phyloP scores from a whole-genome alignment of 2,329 filamentous ascomycete genomes.

The Aspergillus tamarii region DNA sequence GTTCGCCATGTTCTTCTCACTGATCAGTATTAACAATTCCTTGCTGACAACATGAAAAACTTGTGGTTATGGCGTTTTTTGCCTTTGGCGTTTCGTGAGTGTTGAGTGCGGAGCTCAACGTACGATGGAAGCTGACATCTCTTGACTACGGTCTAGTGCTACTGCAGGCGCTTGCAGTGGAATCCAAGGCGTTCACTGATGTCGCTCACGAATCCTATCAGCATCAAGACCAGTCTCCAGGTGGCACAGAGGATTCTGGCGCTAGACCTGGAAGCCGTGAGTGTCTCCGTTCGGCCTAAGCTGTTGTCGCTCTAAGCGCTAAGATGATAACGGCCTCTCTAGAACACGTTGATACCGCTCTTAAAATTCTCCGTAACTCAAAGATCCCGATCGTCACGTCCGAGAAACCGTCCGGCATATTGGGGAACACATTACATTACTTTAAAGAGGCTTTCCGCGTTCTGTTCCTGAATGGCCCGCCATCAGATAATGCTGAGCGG shows the following conservation, averaged over 20 bases:
- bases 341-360: slow-evolving; percentile 39
- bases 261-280: slow-evolving; percentile 35
- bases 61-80: slow-evolving; percentile 35
- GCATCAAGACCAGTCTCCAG: slow-evolving; percentile 26
- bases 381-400: slow-evolving; percentile 28
- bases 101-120: slow-evolving; percentile 7
- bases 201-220: slow-evolving; percentile 22
- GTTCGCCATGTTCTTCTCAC: slow-evolving; percentile 41
- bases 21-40: slow-evolving; percentile 20
- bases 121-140: slow-evolving; percentile 26
- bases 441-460: slow-evolving; percentile 64
- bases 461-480: slow-evolving; percentile 66
- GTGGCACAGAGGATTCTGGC: slow-evolving; percentile 20
- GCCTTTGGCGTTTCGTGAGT: slow-evolving; percentile 40
- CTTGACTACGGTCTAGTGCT: slow-evolving; percentile 30
- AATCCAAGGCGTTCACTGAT: slow-evolving; percentile 24
- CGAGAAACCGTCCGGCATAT: slow-evolving; percentile 59
- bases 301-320: neutral
- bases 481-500: slow-evolving; percentile 45
- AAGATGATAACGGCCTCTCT: neutral
- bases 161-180: slow-evolving; percentile 34
- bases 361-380: slow-evolving; percentile 33
- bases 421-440: slow-evolving; percentile 63
- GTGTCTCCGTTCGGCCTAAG: slow-evolving; percentile 3
- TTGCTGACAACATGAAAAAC: slow-evolving; percentile 39